Evolutionary conservation across 169 alveolate genomes (phyloP), one percentile per base, ranked within the genome.

Genomic region (Theileria orientalis): DNA sequence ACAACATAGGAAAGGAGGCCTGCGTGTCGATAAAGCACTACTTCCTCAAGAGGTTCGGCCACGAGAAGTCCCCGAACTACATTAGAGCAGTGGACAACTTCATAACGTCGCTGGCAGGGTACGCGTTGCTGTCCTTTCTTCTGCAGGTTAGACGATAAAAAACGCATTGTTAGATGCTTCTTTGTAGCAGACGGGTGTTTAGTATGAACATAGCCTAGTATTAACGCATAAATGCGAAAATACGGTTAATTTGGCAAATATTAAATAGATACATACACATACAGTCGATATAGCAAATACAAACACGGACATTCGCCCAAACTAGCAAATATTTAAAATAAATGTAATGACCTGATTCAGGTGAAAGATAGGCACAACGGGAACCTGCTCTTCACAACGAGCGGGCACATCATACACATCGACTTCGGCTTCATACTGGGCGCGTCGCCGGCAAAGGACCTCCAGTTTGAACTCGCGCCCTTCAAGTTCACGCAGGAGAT

Each of bases 371-470:
- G 99, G 54, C 98, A 96, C 87, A 96, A 96, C 90, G 98, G 99
- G 8, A 97, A 97, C 87, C 94, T 97, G 66, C 80, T 97, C 83
- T 85, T 97, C 23, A 94, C 97, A 64, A 91, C 90, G 27, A 79
- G 75, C 37, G 99, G 99, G 0, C 98, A 95, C 76, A 75, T 97
- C 51, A 90, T 96, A 35, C 99, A 97, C 90, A 97, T 97, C 54
- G 99, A 97, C 87, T 97, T 96, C 77, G 99, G 99, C 27, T 97
- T 96, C 79, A 95, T 97, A 29, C 94, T 97, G 69, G 99, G 95
- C 66, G 86, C 95, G 33, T 93, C 98, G 30, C 99, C 99, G 0
- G 99, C 97, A 1, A 95, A 94, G 30, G 97, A 97, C 83, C 88
- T 97, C 87, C 90, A 94, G 41, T 96, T 96, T 82, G 99, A 97